These are phyloP conservation scores for Sarocladium strictum DNA, from an alignment of 2,329 filamentous ascomycete species.

Conservation along the genomic window DNA sequence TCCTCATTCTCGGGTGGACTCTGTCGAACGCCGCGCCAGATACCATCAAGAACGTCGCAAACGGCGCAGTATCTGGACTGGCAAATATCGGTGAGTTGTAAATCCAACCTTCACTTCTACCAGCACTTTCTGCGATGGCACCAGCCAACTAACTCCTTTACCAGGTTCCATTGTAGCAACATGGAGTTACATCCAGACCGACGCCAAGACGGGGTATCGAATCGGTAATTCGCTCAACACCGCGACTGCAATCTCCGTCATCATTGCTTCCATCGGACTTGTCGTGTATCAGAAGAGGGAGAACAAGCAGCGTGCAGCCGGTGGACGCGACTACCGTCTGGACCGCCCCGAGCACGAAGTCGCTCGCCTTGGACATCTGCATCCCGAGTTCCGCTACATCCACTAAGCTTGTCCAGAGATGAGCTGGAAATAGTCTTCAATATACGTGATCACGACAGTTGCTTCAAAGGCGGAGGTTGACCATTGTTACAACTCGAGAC, in stretches of 20 bases:
- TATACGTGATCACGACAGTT: no score
- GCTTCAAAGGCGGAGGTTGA: no score
- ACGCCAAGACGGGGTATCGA: conserved; percentile 19
- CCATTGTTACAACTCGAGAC: no score
- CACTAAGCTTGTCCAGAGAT: conserved; percentile 11
- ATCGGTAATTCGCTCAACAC: conserved; percentile 21
- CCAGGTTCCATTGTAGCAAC: conserved; percentile 22
- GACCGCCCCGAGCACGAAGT: conserved; percentile 14
- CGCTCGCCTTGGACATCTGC: conserved; percentile 18
- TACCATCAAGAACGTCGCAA: conserved; percentile 21
- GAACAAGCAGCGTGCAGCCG: conserved; percentile 20
- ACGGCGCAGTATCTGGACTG: conserved; percentile 19
- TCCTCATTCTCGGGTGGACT: conserved; percentile 20
- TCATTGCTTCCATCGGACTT: conserved; percentile 16
- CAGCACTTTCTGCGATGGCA: neutral
- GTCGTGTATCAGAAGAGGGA: conserved; percentile 18
- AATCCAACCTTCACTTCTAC: no score
- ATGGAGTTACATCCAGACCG: conserved; percentile 23
- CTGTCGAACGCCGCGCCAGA: conserved; percentile 22
- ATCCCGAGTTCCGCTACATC: conserved; percentile 22
- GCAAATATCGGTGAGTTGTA: conserved; percentile 19
- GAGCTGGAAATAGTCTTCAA: no score
- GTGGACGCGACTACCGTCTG: conserved; percentile 18
- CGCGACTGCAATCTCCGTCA: conserved; percentile 18
- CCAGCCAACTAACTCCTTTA: neutral